These are phyloP conservation scores for Liquidambar formosana DNA, from an alignment of 164 flowering plant genomes.

Conservation along the genomic window DNA sequence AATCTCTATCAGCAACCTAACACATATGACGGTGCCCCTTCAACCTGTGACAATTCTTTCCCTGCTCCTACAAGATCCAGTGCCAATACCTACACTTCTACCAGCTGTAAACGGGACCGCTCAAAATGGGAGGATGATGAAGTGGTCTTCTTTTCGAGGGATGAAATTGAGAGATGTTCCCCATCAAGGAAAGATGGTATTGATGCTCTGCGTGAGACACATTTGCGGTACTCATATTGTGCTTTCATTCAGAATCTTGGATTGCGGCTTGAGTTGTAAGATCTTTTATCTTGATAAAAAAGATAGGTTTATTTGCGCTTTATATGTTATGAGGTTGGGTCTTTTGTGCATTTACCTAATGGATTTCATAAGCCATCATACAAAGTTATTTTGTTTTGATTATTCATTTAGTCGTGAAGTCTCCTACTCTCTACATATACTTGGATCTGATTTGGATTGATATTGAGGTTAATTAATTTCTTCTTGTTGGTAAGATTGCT, in stretches of 20 bases:
- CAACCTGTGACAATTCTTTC: conserved; percentile 26
- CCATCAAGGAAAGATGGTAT: conserved; percentile 98
- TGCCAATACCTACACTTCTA: conserved; percentile 22
- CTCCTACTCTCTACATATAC: background rate
- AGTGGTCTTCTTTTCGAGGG: conserved; percentile 69
- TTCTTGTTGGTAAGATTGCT: too few relatives aligned
- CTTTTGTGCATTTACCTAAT: background rate
- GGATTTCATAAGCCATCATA: background rate
- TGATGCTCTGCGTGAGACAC: conserved; percentile 71
- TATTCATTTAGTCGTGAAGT: background rate
- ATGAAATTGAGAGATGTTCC: conserved; percentile 83
- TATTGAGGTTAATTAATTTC: too few relatives aligned
- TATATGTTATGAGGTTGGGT: background rate
- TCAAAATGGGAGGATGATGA: conserved; percentile 63
- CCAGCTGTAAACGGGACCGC: conserved; percentile 54
- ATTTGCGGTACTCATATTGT: conserved; percentile 90
- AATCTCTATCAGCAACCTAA: conserved; percentile 33
- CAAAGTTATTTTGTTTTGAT: background rate
- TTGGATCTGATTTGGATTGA: background rate
- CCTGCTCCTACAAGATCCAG: conserved; percentile 32
- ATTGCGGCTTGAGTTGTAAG: conserved; percentile 83
- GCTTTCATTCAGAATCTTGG: conserved; percentile 89
- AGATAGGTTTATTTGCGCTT: background rate
- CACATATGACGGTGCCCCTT: conserved; percentile 24
- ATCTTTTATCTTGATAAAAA: conserved; percentile 14